These are phyloP conservation scores for Malus orientalis DNA, from an alignment of 306 rosid species.

Conservation along the genomic window DNA sequence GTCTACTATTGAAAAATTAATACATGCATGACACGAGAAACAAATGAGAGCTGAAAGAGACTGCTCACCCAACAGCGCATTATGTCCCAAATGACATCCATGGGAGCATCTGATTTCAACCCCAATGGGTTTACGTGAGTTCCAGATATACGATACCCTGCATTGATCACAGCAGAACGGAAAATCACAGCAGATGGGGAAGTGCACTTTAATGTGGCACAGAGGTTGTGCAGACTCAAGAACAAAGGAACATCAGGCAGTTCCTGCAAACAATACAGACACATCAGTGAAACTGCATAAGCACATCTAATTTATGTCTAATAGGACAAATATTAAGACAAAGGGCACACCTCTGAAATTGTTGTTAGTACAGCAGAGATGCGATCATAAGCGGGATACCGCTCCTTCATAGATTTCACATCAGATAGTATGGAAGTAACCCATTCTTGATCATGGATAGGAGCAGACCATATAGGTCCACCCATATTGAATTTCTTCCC, in stretches of 20 bases:
- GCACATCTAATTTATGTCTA: not conserved
- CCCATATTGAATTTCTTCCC: constrained; percentile 94
- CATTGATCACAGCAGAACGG: constrained; percentile 92
- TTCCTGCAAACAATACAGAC: constrained; percentile 48
- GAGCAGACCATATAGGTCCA: constrained; percentile 97
- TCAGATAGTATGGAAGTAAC: constrained; percentile 65
- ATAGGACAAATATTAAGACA: not conserved
- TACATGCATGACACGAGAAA: not conserved
- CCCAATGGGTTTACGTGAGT: constrained; percentile 93
- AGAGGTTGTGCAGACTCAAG: constrained; percentile 88
- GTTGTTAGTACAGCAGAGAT: constrained; percentile 85
- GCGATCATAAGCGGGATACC: constrained; percentile 82
- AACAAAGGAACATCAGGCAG: constrained; percentile 89
- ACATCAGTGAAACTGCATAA: not conserved
- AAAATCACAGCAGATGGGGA: constrained; percentile 89
- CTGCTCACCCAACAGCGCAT: constrained; percentile 96
- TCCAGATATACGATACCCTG: constrained; percentile 88
- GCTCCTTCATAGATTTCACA: constrained; percentile 61
- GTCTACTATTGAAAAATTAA: not conserved
- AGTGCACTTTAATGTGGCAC: constrained; percentile 93
- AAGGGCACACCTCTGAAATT: constrained; percentile 64
- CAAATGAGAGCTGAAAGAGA: not conserved
- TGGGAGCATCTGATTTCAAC: constrained; percentile 91
- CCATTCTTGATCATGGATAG: constrained; percentile 95
- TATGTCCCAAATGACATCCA: constrained; percentile 94